phyloP scores from a whole-genome alignment of 2,329 filamentous ascomycete species.

The Thielaviopsis euricoi region DNA sequence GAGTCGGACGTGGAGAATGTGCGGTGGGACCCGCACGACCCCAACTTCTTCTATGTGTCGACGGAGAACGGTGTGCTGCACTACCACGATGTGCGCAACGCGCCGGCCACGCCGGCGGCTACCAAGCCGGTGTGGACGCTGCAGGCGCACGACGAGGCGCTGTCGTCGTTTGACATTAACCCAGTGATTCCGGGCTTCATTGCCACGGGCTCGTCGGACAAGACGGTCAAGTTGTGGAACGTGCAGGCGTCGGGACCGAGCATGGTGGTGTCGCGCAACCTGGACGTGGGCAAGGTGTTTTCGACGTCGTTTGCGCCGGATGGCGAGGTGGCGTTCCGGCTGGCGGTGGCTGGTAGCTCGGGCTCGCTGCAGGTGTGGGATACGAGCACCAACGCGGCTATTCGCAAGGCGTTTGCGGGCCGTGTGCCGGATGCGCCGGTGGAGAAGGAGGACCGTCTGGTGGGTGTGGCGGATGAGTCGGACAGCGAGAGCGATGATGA shows the following conservation, averaged over 20 bases:
- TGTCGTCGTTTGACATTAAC: constrained; percentile 90
- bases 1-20: constrained; percentile 91
- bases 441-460: constrained; percentile 56
- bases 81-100: constrained; percentile 72
- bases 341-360: constrained; percentile 89
- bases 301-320: constrained; percentile 83
- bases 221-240: constrained; percentile 95
- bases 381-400: constrained; percentile 78
- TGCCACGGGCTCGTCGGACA: constrained; percentile 85
- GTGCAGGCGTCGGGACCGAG: constrained; percentile 63
- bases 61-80: constrained; percentile 87
- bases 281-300: constrained; percentile 92
- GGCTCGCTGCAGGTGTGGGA: constrained; percentile 91
- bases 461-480: constrained; percentile 54
- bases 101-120: constrained; percentile 52
- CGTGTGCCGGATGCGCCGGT: constrained; percentile 42
- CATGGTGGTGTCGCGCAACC: constrained; percentile 79
- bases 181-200: constrained; percentile 78
- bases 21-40: constrained; percentile 81
- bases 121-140: constrained; percentile 87
- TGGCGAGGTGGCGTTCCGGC: constrained; percentile 72
- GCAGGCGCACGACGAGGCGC: constrained; percentile 84
- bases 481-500: constrained; percentile 51
- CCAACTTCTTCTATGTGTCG: constrained; percentile 87
- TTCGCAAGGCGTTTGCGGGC: constrained; percentile 67